Percentiles rank a stretch among this genome's conserved stretches.
Evolutionary conservation across 2,329 filamentous ascomycete genomes (phyloP).

Genomic region (Cladosporium sp.): DNA sequence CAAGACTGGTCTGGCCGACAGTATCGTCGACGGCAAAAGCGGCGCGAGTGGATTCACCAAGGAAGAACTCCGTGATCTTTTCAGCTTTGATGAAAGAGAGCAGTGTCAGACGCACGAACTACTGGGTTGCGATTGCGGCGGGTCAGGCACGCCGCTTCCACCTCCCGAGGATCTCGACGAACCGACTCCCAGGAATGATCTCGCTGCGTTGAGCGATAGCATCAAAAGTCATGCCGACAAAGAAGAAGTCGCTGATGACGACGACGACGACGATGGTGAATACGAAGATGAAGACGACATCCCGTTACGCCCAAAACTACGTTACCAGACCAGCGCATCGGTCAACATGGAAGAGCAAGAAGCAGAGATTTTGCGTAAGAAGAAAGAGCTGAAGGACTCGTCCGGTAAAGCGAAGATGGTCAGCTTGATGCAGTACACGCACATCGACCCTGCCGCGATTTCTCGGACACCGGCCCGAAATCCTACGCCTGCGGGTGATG

Average conservation of each 20-base stretch:
- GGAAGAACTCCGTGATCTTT: slow-evolving; percentile 64
- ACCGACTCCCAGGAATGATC: slow-evolving; percentile 21
- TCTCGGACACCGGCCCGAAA: slow-evolving; percentile 29
- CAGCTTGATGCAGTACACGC: slow-evolving; percentile 52
- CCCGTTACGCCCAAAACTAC: not conserved
- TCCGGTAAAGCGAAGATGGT: slow-evolving; percentile 40
- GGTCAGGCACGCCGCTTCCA: slow-evolving; percentile 41
- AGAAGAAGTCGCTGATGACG: slow-evolving; percentile 17
- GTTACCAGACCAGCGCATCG: slow-evolving; percentile 23
- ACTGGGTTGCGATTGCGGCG: slow-evolving; percentile 59
- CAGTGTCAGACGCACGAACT: slow-evolving; percentile 66
- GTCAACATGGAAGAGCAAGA: slow-evolving; percentile 46
- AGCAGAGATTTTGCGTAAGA: slow-evolving; percentile 27
- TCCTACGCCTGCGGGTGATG: slow-evolving; percentile 25
- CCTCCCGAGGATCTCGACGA: slow-evolving; percentile 26
- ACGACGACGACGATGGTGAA: slow-evolving; percentile 20
- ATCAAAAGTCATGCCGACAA: slow-evolving; percentile 21
- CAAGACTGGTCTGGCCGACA: slow-evolving; percentile 66
- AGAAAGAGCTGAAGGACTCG: slow-evolving; percentile 29
- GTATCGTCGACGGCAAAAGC: slow-evolving; percentile 64
- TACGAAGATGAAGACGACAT: slow-evolving; percentile 23
- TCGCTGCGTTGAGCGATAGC: slow-evolving; percentile 18
- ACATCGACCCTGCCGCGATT: slow-evolving; percentile 44
- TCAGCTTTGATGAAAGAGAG: slow-evolving; percentile 58
- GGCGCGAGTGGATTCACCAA: slow-evolving; percentile 58